Evolutionary conservation across 2,329 filamentous ascomycete genomes (phyloP).

Genomic region (Trichoderma atroviride): DNA sequence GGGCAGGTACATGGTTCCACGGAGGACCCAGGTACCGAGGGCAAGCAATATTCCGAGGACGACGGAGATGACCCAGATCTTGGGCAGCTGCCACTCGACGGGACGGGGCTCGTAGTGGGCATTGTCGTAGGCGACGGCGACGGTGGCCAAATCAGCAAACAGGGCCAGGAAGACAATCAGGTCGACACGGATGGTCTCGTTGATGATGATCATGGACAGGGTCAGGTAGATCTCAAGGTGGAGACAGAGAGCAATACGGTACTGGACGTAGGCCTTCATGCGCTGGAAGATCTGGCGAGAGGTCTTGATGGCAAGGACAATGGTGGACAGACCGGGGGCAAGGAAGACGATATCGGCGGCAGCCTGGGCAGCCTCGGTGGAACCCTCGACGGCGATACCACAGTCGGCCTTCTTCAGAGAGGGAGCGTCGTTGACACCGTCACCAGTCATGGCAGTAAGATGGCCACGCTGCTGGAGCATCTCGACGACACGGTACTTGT

Average conservation of each 20-base stretch:
- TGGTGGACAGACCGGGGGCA: constrained; percentile 85
- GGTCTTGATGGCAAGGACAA: constrained; percentile 90
- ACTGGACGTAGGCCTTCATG: constrained; percentile 95
- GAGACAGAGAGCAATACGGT: constrained; percentile 89
- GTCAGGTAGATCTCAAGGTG: constrained; percentile 91
- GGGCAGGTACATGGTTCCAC: constrained; percentile 79
- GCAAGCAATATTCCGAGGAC: constrained; percentile 81
- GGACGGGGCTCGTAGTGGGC: constrained; percentile 82
- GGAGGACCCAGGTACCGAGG: constrained; percentile 82
- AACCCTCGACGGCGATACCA: constrained; percentile 91
- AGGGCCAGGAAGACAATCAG: constrained; percentile 93
- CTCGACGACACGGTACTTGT: constrained; percentile 94
- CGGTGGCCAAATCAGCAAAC: constrained; percentile 88
- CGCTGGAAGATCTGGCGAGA: constrained; percentile 95
- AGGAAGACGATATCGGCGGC: constrained; percentile 94
- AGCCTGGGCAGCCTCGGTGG: constrained; percentile 86
- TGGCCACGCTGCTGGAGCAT: constrained; percentile 92
- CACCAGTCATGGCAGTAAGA: constrained; percentile 93
- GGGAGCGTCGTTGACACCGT: constrained; percentile 92
- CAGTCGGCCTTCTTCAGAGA: constrained; percentile 93
- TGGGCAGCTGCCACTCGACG: constrained; percentile 93
- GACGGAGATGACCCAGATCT: constrained; percentile 91
- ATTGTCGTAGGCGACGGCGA: constrained; percentile 93
- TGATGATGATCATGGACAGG: constrained; percentile 87
- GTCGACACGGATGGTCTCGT: constrained; percentile 81